Evolutionary conservation across 805 yeast species (phyloP).

Genomic region (Huiozyma sinensis): DNA sequence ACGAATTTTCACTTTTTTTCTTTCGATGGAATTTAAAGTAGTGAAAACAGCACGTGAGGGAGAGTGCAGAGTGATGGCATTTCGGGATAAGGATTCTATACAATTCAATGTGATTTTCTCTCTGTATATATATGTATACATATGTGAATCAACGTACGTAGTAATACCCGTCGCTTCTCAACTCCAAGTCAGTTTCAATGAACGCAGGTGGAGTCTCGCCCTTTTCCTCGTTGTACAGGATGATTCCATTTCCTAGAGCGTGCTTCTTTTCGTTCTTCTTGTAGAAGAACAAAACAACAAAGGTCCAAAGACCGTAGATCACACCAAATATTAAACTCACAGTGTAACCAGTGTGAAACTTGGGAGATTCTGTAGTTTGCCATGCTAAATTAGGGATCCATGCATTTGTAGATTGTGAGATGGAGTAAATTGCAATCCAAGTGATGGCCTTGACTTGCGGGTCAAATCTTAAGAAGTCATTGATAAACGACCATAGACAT

Average conservation of each 20-base stretch:
- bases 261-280: slow-evolving; percentile 40
- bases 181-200: slow-evolving; percentile 19
- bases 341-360: slow-evolving; percentile 43
- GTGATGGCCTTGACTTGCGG: slow-evolving; percentile 45
- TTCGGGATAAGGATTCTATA: too few relatives aligned
- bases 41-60: too few relatives aligned
- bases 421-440: slow-evolving; percentile 45
- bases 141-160: slow-evolving; percentile 2
- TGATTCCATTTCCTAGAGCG: slow-evolving; percentile 40
- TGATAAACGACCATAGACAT: slow-evolving; percentile 46
- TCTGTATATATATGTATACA: not conserved
- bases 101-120: too few relatives aligned
- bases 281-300: slow-evolving; percentile 42
- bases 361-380: slow-evolving; percentile 50
- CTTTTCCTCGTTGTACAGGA: slow-evolving; percentile 33
- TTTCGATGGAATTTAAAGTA: too few relatives aligned
- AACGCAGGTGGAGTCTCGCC: slow-evolving; percentile 17
- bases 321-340: slow-evolving; percentile 40
- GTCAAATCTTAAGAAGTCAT: slow-evolving; percentile 48
- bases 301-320: slow-evolving; percentile 38
- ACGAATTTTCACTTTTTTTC: too few relatives aligned
- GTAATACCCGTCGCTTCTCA: slow-evolving; percentile 23
- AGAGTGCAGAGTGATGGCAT: too few relatives aligned
- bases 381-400: slow-evolving; percentile 46
- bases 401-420: slow-evolving; percentile 50